Evolutionary conservation across 2,329 filamentous ascomycete genomes (phyloP).

Genomic region (Neofusicoccum ribis): DNA sequence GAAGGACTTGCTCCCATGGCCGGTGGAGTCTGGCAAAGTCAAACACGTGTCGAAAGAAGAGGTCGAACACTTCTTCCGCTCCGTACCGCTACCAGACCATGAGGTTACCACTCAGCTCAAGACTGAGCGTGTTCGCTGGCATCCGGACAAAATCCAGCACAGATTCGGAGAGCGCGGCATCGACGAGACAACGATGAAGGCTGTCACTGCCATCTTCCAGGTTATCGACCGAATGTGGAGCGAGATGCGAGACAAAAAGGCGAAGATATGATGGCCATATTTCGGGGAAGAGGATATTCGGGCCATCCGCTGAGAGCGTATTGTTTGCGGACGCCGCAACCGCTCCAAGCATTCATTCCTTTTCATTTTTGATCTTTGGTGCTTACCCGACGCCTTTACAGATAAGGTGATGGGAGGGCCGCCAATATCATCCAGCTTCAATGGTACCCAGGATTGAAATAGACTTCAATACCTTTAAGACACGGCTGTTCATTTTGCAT

Average conservation of each 20-base stretch:
- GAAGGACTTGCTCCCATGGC: constrained; percentile 64
- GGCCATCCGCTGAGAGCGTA: no score
- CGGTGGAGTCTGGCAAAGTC: constrained; percentile 62
- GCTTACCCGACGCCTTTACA: no score
- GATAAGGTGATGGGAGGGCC: no score
- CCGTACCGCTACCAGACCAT: constrained; percentile 45
- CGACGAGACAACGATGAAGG: constrained; percentile 69
- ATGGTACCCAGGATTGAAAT: no score
- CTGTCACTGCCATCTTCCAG: constrained; percentile 89
- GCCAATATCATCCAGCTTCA: no score
- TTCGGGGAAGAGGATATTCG: no score
- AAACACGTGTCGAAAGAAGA: constrained; percentile 59
- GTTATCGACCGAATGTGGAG: constrained; percentile 80
- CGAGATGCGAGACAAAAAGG: constrained; percentile 51
- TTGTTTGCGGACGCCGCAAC: no score
- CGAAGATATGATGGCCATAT: neutral
- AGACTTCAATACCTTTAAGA: no score
- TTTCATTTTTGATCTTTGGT: no score
- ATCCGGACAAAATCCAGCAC: constrained; percentile 97
- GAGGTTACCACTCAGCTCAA: constrained; percentile 63
- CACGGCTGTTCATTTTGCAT: no score
- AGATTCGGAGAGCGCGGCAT: constrained; percentile 68
- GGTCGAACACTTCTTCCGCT: constrained; percentile 69
- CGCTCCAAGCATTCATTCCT: no score
- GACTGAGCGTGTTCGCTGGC: constrained; percentile 87